Evolutionary conservation across 2,329 filamentous ascomycete species (phyloP), one percentile per base, ranked within the genome.

Genomic region (Penicillium corylophilum): DNA sequence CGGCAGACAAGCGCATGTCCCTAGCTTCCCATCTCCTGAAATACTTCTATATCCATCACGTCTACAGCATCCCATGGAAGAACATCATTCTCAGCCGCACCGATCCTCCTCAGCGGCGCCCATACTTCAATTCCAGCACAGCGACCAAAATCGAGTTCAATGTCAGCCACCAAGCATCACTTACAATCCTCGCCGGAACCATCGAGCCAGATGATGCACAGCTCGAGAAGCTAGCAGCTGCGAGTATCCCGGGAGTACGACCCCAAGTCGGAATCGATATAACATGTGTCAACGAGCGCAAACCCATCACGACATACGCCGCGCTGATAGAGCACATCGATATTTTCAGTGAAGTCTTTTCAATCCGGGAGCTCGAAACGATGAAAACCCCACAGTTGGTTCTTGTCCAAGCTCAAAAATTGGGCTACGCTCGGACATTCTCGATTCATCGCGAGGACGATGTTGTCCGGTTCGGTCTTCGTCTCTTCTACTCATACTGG

Each of bases 401-500:
- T 9, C 51, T 63, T 2, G 12, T 39, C 23, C 44, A 50, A 38
- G 59, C 56, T 5, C 48, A 54, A 9, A n/a, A 48, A 4, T 50
- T 50, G 3, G 59, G 59, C 13, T 31, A 59, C 7, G 56, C 49
- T 31, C 42, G 36, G 3, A 54, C 35, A 6, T 53, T 60, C 18
- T 44, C 51, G 3, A 40, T 28, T 2, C 41, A 48, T 8, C 28
- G 49, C 13, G 35, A 63, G 62, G 31, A 57, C 51, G 41, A 51
- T 59, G 63, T 59, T 77, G 36, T 76, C 83, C n/a, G 76, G 31
- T 78, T 80, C 16, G 82, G 84, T 44, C 65, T 85, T 18, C 74
- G 84, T 0, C 73, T 82, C 1, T 87, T 87, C 64, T 87, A 85
- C 58, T 79, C 82, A 0, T 84, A 80, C 62, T 87, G 83, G 79